Base-by-base conservation (phyloP, 495 filamentous ascomycete species). In the Hypoxylon crocopeplum region DNA sequence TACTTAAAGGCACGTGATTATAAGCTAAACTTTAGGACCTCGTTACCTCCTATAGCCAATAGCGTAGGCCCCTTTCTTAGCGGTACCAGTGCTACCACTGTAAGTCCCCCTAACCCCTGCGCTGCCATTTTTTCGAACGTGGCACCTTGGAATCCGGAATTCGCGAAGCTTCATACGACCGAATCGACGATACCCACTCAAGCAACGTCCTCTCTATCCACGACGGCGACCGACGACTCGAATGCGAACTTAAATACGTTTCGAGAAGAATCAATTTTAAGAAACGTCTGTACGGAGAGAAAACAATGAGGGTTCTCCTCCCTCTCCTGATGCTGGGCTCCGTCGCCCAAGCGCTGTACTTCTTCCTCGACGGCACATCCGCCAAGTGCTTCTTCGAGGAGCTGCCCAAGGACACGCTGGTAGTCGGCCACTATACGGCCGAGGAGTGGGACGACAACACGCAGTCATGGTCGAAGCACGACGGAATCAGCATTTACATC, bases 331-430 rank as follows among this genome's bases (percentile, higher is more conserved):
- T 75, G 29, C 71, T 84, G 61, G 68, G 72, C 70, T 60, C 76
- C 39, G 66, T 78, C 56, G 83, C 86, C 40, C 86, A 91, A 59
- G 92, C 91, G 32, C 85, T 98, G 51, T 92, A 96, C 84, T 97
- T 98, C 84, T 97, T 90, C 80, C 86, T 98, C 73, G 93, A 98
- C 68, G 89, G 88, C 61, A 82, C 84, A 12, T 77, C 80, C 62
- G 83, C 87, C 59, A 92, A 90, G 72, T 98, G 94, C 77, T 98
- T 98, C 86, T 97, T 89, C 77, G 94, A 98, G 80, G 95, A 98
- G 75, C 84, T 98, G 38, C 78, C 95, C 41, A 97, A 98, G 78
- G 95, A 97, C 77, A 98, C 94, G 1, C 77, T 98, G 11, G 93
- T 98, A 41, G 92, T 96, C 34, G 94, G 93, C 63, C 88, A 92